Conservation (phyloP, 176 grass and related monocot species). For the Oryza rufipogon region DNA sequence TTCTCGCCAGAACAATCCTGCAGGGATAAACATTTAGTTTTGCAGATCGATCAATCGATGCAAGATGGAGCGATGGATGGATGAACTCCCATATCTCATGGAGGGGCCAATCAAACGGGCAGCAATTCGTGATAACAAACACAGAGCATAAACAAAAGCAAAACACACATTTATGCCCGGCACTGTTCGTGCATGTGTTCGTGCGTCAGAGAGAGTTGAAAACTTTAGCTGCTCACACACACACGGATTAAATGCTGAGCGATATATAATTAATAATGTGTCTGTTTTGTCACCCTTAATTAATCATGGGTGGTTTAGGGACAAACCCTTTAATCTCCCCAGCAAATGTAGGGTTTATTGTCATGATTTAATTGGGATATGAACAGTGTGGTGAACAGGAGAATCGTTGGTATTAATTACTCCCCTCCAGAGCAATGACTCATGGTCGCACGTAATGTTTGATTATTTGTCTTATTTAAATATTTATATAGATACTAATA, state of each 20-base stretch:
- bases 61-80: neutral
- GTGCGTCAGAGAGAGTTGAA: neutral
- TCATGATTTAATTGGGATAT: neutral
- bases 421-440: neutral
- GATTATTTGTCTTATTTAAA: too few relatives aligned
- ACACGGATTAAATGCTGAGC: slow-evolving; percentile 1
- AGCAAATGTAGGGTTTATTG: neutral
- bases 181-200: slow-evolving; percentile 30
- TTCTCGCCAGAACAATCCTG: neutral
- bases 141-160: neutral
- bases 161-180: slow-evolving; percentile 46
- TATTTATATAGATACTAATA: too few relatives aligned
- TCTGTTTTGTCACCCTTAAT: neutral
- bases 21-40: neutral
- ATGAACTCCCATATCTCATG: neutral
- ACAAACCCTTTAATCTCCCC: neutral
- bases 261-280: neutral
- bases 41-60: neutral
- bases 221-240: neutral
- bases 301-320: neutral
- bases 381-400: neutral
- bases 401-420: neutral
- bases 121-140: neutral
- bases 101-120: neutral
- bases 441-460: neutral